Evolutionary conservation across 2,329 filamentous ascomycete genomes (phyloP).

Genomic region (Fusarium sp.): DNA sequence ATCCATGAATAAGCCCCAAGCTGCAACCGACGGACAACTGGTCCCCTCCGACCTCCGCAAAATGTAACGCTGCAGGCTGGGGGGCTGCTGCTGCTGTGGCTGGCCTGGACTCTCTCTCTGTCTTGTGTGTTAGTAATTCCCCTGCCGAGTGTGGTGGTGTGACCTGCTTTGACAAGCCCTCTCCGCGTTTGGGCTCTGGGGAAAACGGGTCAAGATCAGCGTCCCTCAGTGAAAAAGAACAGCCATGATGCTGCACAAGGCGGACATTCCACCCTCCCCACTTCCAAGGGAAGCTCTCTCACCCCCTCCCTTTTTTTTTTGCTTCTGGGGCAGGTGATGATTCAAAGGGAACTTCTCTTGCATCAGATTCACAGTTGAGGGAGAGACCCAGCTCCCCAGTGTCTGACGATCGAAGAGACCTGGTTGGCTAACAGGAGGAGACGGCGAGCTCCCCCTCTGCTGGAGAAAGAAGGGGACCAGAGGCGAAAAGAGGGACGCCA

Average conservation of each 20-base stretch:
- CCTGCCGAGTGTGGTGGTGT: conserved; percentile 40
- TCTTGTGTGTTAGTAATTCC: conserved; percentile 26
- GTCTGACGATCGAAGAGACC: conserved; percentile 28
- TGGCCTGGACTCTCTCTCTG: conserved; percentile 24
- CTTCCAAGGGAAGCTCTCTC: neutral
- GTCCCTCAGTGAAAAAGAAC: neutral
- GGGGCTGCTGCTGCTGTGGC: conserved; percentile 11
- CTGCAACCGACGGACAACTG: neutral
- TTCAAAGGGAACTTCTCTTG: neutral
- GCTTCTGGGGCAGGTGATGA: neutral
- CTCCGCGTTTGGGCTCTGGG: conserved; percentile 22
- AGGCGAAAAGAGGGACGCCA: conserved; percentile 28
- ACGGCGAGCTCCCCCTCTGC: neutral
- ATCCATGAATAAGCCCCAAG: neutral
- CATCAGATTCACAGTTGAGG: neutral
- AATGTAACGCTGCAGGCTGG: conserved; percentile 27
- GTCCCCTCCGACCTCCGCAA: conserved; percentile 7
- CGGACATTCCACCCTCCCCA: conserved; percentile 4
- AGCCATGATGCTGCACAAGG: conserved; percentile 32
- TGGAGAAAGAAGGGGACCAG: neutral
- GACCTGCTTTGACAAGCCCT: conserved; percentile 30
- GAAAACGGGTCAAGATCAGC: conserved; percentile 24
- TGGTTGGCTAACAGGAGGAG: conserved; percentile 19
- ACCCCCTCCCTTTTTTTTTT: neutral
- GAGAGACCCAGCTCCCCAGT: neutral